These are phyloP conservation scores for Fusarium drepaniforme DNA, from an alignment of 2,329 filamentous ascomycete species.

Conservation along the genomic window DNA sequence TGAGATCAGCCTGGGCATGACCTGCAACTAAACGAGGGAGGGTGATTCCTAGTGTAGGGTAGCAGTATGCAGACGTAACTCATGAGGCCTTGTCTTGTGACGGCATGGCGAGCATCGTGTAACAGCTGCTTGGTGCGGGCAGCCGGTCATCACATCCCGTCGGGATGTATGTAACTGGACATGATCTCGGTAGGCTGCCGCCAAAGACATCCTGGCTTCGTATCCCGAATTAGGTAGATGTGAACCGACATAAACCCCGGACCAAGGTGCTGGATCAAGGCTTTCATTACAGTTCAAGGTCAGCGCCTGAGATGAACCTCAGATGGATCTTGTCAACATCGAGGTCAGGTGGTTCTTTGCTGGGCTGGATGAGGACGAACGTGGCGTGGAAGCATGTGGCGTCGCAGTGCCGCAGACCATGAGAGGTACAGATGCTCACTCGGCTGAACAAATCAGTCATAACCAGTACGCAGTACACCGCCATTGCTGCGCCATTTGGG, in stretches of 20 bases:
- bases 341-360: neutral
- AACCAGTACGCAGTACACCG: conserved; percentile 2
- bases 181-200: conserved; percentile 32
- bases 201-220: conserved; percentile 23
- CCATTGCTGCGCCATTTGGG: conserved; percentile 3
- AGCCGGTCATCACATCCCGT: conserved; percentile 20
- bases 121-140: conserved; percentile 25
- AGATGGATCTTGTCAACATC: neutral
- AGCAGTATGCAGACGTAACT: conserved; percentile 2
- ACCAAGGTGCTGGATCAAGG: neutral
- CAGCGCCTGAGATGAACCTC: neutral
- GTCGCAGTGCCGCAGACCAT: neutral
- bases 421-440: neutral
- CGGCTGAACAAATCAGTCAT: neutral
- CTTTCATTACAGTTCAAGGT: neutral
- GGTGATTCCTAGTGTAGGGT: conserved; percentile 9
- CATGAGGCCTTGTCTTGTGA: conserved; percentile 1
- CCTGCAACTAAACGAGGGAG: neutral
- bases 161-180: conserved; percentile 13
- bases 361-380: neutral
- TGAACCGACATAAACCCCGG: neutral
- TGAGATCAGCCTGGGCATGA: neutral
- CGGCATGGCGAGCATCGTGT: conserved; percentile 19
- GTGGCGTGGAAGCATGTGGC: neutral
- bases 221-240: conserved; percentile 35